A percentile compares a stretch with the other conserved stretches of the same genome.
Evolutionary conservation across 495 filamentous ascomycete genomes (phyloP).

Genomic region (Gamarada debralockiae): DNA sequence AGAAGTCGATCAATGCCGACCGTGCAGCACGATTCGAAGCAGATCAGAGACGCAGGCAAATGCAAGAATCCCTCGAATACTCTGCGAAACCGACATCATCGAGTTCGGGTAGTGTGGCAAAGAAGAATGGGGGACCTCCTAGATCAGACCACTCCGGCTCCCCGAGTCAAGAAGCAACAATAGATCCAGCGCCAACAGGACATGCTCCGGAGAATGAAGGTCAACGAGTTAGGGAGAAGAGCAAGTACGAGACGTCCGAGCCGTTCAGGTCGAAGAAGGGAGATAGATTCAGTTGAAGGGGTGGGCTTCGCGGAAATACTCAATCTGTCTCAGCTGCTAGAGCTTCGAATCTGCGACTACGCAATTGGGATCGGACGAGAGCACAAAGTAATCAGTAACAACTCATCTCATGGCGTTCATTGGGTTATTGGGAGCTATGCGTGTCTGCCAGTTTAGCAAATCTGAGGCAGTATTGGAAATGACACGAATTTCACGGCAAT

Average conservation of each 20-base stretch:
- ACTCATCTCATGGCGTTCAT: background rate
- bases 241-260: slow-evolving; percentile 80
- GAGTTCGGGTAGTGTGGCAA: slow-evolving; percentile 16
- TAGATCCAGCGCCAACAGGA: slow-evolving; percentile 82
- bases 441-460: too few species aligned
- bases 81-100: slow-evolving; percentile 33
- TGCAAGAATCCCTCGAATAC: slow-evolving; percentile 56
- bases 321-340: too few species aligned
- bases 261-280: slow-evolving; percentile 74
- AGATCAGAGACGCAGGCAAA: slow-evolving; percentile 58
- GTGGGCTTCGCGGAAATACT: background rate
- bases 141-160: slow-evolving; percentile 60
- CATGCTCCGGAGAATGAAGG: slow-evolving; percentile 74
- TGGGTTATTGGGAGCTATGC: background rate
- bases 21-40: slow-evolving; percentile 67
- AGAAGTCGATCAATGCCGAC: slow-evolving; percentile 88
- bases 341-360: too few species aligned
- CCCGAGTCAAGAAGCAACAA: slow-evolving; percentile 73
- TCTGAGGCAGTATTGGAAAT: too few species aligned
- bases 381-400: background rate
- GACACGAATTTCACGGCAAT: too few species aligned
- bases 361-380: too few species aligned
- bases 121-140: slow-evolving; percentile 34
- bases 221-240: slow-evolving; percentile 69
- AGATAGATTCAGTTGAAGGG: slow-evolving; percentile 68